These are phyloP conservation scores for Candida nonsorbophila DNA, from an alignment of 805 yeast species.

Conservation along the genomic window DNA sequence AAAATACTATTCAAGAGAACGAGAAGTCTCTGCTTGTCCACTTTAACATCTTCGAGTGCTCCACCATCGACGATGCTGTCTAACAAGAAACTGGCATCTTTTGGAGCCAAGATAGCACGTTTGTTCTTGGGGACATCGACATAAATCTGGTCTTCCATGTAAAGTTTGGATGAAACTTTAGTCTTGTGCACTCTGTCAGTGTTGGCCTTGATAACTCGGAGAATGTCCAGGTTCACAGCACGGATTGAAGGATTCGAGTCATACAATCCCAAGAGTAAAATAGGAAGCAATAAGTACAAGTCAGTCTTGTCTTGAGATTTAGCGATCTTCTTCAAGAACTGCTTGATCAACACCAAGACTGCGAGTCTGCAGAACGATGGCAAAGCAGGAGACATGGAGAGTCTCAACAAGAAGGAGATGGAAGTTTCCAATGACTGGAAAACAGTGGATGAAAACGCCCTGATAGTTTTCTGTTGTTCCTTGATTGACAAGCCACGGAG, in stretches of 20 bases:
- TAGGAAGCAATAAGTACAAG: constrained; percentile 54
- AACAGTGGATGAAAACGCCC: constrained; percentile 12
- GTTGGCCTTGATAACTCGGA: constrained; percentile 22
- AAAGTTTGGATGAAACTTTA: constrained; percentile 30
- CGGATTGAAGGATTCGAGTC: constrained; percentile 51
- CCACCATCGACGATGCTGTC: constrained; percentile 8
- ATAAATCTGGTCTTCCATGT: constrained; percentile 53
- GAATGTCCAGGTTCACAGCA: constrained; percentile 11
- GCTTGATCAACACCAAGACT: constrained; percentile 34
- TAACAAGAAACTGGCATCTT: constrained; percentile 44
- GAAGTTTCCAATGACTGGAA: constrained; percentile 39
- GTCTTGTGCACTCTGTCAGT: constrained; percentile 28
- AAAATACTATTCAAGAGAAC: constrained; percentile 20
- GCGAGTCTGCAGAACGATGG: constrained; percentile 57
- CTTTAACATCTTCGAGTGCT: constrained; percentile 19
- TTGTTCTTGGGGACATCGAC: constrained; percentile 41
- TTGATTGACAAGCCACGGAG: constrained; percentile 16
- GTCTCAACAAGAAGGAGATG: constrained; percentile 56
- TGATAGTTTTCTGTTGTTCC: constrained; percentile 6
- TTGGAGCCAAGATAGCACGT: constrained; percentile 57
- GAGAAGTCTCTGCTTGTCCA: constrained; percentile 22
- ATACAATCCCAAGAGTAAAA: constrained; percentile 47
- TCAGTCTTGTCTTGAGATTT: constrained; percentile 19
- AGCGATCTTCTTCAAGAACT: constrained; percentile 22
- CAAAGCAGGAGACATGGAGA: constrained; percentile 49